Evolutionary conservation across 1,284 basidiomycete genomes (phyloP).

Genomic region (Ceratobasidium sp.): DNA sequence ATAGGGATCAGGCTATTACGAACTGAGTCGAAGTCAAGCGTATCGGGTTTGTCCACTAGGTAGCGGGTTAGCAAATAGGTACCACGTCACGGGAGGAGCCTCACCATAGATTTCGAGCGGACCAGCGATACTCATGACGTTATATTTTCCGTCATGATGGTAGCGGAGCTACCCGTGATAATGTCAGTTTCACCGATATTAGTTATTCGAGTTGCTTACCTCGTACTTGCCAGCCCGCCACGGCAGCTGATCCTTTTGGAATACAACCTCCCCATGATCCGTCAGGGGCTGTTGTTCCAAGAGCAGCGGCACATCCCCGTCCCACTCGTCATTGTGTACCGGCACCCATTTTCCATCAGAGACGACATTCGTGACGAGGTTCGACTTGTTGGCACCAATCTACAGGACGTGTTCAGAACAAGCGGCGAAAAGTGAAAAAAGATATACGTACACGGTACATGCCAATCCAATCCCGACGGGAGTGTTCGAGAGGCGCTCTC

Average conservation of each 20-base stretch:
- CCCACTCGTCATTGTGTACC: slow-evolving; percentile 94
- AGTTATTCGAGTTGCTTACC: slow-evolving; percentile 60
- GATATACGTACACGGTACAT: slow-evolving; percentile 76
- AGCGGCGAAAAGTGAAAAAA: background rate
- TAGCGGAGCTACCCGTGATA: slow-evolving; percentile 71
- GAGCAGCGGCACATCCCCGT: slow-evolving; percentile 80
- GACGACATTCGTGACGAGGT: slow-evolving; percentile 85
- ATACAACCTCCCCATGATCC: slow-evolving; percentile 77
- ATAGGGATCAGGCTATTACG: slow-evolving; percentile 77
- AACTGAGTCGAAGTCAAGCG: slow-evolving; percentile 73
- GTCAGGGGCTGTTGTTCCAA: slow-evolving; percentile 55
- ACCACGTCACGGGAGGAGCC: slow-evolving; percentile 53
- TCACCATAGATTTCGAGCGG: slow-evolving; percentile 90
- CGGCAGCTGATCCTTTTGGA: slow-evolving; percentile 83
- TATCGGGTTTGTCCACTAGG: slow-evolving; percentile 74
- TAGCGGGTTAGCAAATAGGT: background rate
- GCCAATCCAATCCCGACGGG: slow-evolving; percentile 97
- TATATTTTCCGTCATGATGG: slow-evolving; percentile 96
- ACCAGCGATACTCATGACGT: slow-evolving; percentile 87
- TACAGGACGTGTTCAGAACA: slow-evolving; percentile 55
- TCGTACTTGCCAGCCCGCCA: slow-evolving; percentile 92
- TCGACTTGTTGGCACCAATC: slow-evolving; percentile 88
- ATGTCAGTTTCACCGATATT: background rate
- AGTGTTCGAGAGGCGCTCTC: slow-evolving; percentile 89
- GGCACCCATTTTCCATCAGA: slow-evolving; percentile 95